Conservation (phyloP, 805 yeast genomes). For the Wickerhamomyces canadensis region DNA sequence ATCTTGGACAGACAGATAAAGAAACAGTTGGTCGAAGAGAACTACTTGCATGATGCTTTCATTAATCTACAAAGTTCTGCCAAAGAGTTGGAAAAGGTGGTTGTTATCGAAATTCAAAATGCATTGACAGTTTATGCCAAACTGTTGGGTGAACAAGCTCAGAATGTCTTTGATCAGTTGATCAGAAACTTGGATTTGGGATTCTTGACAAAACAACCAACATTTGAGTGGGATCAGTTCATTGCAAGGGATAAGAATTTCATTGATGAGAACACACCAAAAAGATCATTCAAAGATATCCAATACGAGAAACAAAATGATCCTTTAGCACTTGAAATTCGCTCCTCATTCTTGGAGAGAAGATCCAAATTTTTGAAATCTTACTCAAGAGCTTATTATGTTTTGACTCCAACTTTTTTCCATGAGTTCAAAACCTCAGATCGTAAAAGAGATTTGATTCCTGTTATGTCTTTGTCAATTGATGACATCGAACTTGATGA, state of each 20-base stretch:
- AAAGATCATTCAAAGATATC: slow-evolving; percentile 57
- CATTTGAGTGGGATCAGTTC: slow-evolving; percentile 86
- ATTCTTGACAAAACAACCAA: slow-evolving; percentile 70
- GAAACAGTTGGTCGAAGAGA: slow-evolving; percentile 77
- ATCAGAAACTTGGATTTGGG: slow-evolving; percentile 63
- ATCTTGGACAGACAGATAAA: slow-evolving; percentile 71
- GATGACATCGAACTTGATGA: slow-evolving; percentile 80
- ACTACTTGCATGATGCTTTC: slow-evolving; percentile 82
- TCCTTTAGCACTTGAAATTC: slow-evolving; percentile 59
- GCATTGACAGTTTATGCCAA: slow-evolving; percentile 70
- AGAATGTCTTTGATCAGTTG: slow-evolving; percentile 59
- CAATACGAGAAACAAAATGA: slow-evolving; percentile 64
- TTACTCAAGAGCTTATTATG: slow-evolving; percentile 89
- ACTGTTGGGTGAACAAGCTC: slow-evolving; percentile 67
- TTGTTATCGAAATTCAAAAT: slow-evolving; percentile 79
- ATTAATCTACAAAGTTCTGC: slow-evolving; percentile 84
- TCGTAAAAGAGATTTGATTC: slow-evolving; percentile 72
- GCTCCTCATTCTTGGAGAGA: slow-evolving; percentile 81
- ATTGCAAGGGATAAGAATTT: slow-evolving; percentile 68
- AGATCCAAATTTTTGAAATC: slow-evolving; percentile 87
- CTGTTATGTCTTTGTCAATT: slow-evolving; percentile 76
- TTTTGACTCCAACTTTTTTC: slow-evolving; percentile 77
- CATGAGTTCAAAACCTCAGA: slow-evolving; percentile 88
- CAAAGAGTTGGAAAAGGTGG: slow-evolving; percentile 81
- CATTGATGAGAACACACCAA: slow-evolving; percentile 55